Evolutionary conservation across 352 stramenopile species (phyloP).

Genomic region (Nothophytophthora sp.): DNA sequence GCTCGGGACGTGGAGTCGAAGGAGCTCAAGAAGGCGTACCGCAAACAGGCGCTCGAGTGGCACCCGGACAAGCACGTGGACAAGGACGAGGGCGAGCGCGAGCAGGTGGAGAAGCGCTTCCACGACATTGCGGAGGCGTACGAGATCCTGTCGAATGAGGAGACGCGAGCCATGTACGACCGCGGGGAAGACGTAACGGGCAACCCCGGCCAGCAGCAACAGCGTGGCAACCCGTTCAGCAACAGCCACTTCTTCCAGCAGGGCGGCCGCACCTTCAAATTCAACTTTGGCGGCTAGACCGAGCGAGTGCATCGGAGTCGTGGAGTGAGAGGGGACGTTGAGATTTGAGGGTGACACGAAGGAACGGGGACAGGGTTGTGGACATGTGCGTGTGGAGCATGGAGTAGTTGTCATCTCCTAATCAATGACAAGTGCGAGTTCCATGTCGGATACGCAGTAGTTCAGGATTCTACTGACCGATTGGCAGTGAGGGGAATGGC

Average conservation of each 20-base stretch:
- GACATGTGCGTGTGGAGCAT: conserved; percentile 4
- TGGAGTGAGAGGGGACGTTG: no score
- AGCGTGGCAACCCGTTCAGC: conserved; percentile 58
- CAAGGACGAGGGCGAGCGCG: conserved; percentile 92
- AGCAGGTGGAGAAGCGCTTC: conserved; percentile 92
- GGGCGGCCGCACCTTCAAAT: conserved; percentile 75
- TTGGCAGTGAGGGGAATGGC: no score
- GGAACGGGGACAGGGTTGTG: not conserved
- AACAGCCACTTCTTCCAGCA: conserved; percentile 78
- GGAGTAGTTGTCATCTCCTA: conserved; percentile 10
- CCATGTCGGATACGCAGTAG: no score
- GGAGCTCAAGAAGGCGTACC: conserved; percentile 99
- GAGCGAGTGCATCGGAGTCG: no score
- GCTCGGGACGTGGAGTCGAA: conserved; percentile 75
- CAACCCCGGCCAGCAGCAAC: conserved; percentile 60
- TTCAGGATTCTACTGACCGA: no score
- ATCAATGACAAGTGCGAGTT: conserved; percentile 29
- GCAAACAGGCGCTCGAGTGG: conserved; percentile 92
- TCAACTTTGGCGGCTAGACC: conserved; percentile 62
- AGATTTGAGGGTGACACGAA: not conserved
- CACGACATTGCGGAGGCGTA: conserved; percentile 98
- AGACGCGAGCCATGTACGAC: conserved; percentile 96
- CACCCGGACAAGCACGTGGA: conserved; percentile 95
- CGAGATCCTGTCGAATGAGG: conserved; percentile 93
- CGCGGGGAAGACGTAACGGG: conserved; percentile 90